These are phyloP conservation scores for Capsicum baccatum DNA, from an alignment of 257 asterid species.

Conservation along the genomic window DNA sequence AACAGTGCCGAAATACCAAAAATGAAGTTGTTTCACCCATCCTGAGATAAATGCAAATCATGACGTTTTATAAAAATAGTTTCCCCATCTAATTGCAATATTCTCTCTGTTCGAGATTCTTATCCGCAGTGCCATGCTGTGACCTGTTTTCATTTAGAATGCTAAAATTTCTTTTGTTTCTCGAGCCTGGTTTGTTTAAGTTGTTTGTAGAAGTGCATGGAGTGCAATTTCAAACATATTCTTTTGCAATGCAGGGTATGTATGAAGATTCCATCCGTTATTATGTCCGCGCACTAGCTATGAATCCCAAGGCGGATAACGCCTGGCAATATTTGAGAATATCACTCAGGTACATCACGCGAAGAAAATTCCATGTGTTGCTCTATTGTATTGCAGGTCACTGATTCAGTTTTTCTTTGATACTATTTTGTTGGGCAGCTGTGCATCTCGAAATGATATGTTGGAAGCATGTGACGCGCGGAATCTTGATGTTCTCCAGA, in stretches of 20 bases:
- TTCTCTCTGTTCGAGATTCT: not conserved
- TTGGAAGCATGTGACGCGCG: constrained; percentile 89
- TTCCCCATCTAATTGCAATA: not conserved
- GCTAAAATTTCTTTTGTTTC: not conserved
- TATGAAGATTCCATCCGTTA: constrained; percentile 95
- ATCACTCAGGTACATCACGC: constrained; percentile 69
- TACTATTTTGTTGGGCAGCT: constrained; percentile 51
- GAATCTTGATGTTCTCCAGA: constrained; percentile 87
- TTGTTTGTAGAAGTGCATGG: not conserved
- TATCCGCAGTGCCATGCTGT: not conserved
- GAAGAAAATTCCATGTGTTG: not conserved
- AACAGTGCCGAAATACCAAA: not conserved
- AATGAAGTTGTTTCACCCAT: not conserved
- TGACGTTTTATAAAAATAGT: not conserved
- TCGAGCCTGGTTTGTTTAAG: not conserved
- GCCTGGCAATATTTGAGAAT: constrained; percentile 99
- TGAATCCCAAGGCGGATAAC: constrained; percentile 98
- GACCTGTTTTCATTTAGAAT: not conserved
- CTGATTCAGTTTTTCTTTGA: not conserved
- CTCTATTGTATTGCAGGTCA: constrained; percentile 22
- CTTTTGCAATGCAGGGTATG: constrained; percentile 65
- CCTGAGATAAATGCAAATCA: not conserved
- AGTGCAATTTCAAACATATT: not conserved
- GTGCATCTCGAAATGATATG: constrained; percentile 91
- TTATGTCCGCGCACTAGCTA: constrained; percentile 89